Evolutionary conservation across 768 basidiomycete species (phyloP), one percentile per base, ranked within the genome.

Genomic region (Collybiopsis confluens): DNA sequence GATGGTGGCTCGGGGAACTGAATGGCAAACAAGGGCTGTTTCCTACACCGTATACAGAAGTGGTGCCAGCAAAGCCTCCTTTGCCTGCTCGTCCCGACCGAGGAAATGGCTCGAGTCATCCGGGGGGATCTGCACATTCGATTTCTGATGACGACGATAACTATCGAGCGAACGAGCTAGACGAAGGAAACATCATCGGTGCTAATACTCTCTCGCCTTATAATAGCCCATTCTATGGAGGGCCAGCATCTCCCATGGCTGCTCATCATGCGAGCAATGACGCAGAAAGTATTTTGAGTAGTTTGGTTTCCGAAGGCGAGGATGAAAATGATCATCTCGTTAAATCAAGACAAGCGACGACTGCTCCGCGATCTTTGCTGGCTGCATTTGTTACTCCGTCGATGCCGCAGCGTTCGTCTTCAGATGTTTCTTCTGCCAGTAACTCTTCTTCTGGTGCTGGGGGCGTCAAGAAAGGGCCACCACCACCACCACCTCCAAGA

Each of bases 1-100:
- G 83, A 56, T 95, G 93, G 93, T 95, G 91, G 88, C 80, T 92
- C 73, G 93, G 92, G 6, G 83, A 88, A 64, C 65, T 82, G 30
- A 70, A 78, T 52, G 90, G 89, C 1, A 75, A 74, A 57, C 82
- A 78, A 48, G 93, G 93, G 13, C 65, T 96, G 38, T 95, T 97
- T 76, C 93, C 93, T 0, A 78, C 81, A 1, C 78, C 83, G 5
- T 88, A 92, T 67, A 85, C 83, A 8, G 88, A 92, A 59, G 63
- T 71, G 26, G 61, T 77, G 1, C 63, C 68, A 8, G 64, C 69
- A 21, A 70, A 66, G 41, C 67, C 73, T 5, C 61, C 65, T 16
- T 56, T 67, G 20, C 62, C 62, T 2, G 53, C 58, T 42, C 65
- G 64, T 28, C 61, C 65, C 16, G 64, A 62, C 27, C 2, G 43